Conservation (phyloP, 352 stramenopile species). For the Blastocystis sp. region DNA sequence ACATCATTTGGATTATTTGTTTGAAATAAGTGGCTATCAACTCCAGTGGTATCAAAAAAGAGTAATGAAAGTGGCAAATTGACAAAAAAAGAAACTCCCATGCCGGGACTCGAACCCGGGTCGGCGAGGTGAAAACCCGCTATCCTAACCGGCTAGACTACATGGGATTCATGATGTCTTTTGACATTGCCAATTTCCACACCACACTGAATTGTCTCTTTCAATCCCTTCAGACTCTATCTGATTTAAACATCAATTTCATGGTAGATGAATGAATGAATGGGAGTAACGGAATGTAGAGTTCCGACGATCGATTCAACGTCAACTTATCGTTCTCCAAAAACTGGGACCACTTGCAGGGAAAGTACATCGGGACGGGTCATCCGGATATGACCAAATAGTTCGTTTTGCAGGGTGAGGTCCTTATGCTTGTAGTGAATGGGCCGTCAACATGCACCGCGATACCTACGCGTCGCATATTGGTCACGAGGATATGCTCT, state of each 20-base stretch:
- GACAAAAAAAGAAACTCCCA: conserved; percentile 27
- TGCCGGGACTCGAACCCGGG: conserved; percentile 53
- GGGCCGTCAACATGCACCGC: conserved; percentile 91
- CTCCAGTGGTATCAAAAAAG: not conserved
- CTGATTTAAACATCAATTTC: too few relatives aligned
- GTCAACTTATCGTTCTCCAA: conserved; percentile 69
- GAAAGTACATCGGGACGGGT: conserved; percentile 83
- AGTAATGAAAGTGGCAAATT: not conserved
- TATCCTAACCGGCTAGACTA: conserved; percentile 57
- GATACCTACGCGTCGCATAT: conserved; percentile 90
- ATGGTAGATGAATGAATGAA: too few relatives aligned
- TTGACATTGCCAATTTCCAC: too few relatives aligned
- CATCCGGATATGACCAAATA: conserved; percentile 91
- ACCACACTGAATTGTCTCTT: not conserved
- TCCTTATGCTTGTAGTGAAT: conserved; percentile 71
- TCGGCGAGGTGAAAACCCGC: conserved; percentile 54
- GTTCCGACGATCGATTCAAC: conserved; percentile 73
- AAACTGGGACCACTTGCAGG: conserved; percentile 82
- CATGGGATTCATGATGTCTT: too few relatives aligned
- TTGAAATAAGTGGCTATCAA: not conserved
- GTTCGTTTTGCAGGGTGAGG: conserved; percentile 60
- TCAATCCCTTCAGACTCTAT: too few relatives aligned
- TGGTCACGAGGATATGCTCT: conserved; percentile 92
- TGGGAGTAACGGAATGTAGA: not conserved
- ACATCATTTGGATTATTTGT: not conserved